Evolutionary conservation across 805 yeast genomes (phyloP).

Genomic region (Cyberlindnera amylophila): DNA sequence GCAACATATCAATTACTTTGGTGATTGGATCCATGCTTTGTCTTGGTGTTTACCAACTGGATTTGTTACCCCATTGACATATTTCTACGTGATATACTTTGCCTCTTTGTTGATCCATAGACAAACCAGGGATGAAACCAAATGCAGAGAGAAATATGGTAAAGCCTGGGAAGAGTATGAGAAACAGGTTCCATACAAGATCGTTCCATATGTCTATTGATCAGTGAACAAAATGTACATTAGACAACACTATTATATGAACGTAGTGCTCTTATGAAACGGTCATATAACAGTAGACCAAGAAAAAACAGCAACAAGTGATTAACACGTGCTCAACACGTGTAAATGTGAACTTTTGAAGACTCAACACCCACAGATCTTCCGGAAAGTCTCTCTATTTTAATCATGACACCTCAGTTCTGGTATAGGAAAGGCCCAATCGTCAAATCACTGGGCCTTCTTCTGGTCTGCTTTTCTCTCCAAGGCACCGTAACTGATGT

Average conservation of each 20-base stretch:
- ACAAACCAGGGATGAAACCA: constrained; percentile 86
- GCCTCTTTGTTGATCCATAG: constrained; percentile 80
- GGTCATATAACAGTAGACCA: too few species aligned
- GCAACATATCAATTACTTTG: constrained; percentile 92
- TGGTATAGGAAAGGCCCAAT: too few species aligned
- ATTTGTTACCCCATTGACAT: constrained; percentile 73
- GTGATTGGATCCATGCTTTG: constrained; percentile 90
- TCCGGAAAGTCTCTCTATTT: too few species aligned
- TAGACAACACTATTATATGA: too few species aligned
- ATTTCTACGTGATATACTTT: constrained; percentile 83
- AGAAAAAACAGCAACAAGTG: too few species aligned
- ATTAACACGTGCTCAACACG: too few species aligned
- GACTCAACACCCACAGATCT: background rate
- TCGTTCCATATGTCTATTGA: constrained; percentile 82
- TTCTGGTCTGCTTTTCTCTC: constrained; percentile 60
- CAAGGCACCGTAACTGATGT: constrained; percentile 78
- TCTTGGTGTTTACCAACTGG: constrained; percentile 95
- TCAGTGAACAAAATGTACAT: background rate
- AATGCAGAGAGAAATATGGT: constrained; percentile 84
- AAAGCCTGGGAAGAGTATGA: constrained; percentile 83
- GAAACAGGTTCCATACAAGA: constrained; percentile 77
- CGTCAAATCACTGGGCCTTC: constrained; percentile 24
- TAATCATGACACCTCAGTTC: too few species aligned
- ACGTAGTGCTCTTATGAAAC: too few species aligned
- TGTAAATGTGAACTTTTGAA: too few species aligned